phyloP scores from a whole-genome alignment of 306 rosid genomes.

The Canavalia ensiformis region DNA sequence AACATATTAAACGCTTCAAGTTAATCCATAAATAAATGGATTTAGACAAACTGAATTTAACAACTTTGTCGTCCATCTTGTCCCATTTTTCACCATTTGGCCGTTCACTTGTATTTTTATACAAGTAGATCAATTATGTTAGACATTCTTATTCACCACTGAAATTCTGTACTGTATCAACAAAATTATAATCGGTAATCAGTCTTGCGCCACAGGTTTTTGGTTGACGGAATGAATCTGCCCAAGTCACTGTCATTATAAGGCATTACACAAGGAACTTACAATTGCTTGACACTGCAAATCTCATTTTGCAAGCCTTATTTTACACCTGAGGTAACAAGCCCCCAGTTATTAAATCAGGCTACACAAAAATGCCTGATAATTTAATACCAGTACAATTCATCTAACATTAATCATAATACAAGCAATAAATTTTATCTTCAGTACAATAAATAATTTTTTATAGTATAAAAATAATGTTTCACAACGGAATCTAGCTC shows the following conservation, averaged over 20 bases:
- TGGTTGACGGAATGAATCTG: neutral
- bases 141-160: neutral
- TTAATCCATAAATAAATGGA: too few species aligned
- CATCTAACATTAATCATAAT: slow-evolving; percentile 40
- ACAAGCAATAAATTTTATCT: slow-evolving; percentile 36
- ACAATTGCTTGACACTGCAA: neutral
- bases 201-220: neutral
- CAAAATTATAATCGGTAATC: neutral
- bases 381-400: slow-evolving; percentile 30
- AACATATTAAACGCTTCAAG: neutral
- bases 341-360: slow-evolving; percentile 5
- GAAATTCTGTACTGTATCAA: neutral
- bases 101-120: neutral
- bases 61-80: neutral
- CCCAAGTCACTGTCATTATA: neutral
- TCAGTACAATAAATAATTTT: slow-evolving; percentile 26
- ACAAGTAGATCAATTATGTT: neutral
- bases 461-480: slow-evolving; percentile 31
- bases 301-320: neutral
- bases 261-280: slow-evolving; percentile 15
- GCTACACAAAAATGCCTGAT: slow-evolving; percentile 41
- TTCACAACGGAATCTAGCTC: slow-evolving; percentile 11
- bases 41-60: neutral
- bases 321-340: neutral
- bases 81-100: neutral